Conservation (phyloP, 1,284 basidiomycete species). For the Schizophyllum amplum region DNA sequence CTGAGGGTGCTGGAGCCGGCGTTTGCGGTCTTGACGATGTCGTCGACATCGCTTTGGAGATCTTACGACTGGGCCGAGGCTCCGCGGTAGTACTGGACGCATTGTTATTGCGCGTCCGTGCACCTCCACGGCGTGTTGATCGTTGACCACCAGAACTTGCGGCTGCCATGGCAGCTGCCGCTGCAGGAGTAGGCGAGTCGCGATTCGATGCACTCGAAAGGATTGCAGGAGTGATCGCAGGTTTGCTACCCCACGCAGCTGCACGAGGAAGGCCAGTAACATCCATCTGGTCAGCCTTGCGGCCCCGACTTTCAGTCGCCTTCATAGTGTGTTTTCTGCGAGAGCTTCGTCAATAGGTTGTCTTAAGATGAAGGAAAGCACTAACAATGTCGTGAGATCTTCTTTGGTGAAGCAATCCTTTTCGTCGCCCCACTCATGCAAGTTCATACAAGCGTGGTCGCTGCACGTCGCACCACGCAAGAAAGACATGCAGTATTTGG, state of each 20-base stretch:
- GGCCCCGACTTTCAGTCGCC: slow-evolving; percentile 61
- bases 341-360: slow-evolving; percentile 12
- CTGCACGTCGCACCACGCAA: slow-evolving; percentile 83
- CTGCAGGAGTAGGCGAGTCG: slow-evolving; percentile 16
- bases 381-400: slow-evolving; percentile 82
- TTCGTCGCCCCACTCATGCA: slow-evolving; percentile 98
- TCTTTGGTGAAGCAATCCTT: slow-evolving; percentile 95
- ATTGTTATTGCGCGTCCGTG: slow-evolving; percentile 7
- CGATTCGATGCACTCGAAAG: slow-evolving; percentile 18
- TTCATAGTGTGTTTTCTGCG: slow-evolving; percentile 82
- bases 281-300: slow-evolving; percentile 16
- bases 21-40: slow-evolving; percentile 62
- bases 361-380: slow-evolving; percentile 15
- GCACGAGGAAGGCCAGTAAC: slow-evolving; percentile 65
- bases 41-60: slow-evolving; percentile 19
- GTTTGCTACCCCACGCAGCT: slow-evolving; percentile 71
- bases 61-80: slow-evolving; percentile 22
- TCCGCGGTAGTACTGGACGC: slow-evolving; percentile 29
- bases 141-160: slow-evolving; percentile 18
- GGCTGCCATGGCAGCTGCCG: slow-evolving; percentile 15
- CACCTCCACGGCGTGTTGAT: slow-evolving; percentile 30
- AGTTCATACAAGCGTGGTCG: slow-evolving; percentile 86
- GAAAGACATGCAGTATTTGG: slow-evolving; percentile 97
- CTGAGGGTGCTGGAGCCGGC: slow-evolving; percentile 31
- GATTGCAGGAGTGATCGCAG: slow-evolving; percentile 12